A percentile compares a stretch with the other conserved stretches of the same genome.
These are phyloP conservation scores for Allantophomopsis lycopodina DNA, from an alignment of 2,329 filamentous ascomycete genomes.

Conservation along the genomic window DNA sequence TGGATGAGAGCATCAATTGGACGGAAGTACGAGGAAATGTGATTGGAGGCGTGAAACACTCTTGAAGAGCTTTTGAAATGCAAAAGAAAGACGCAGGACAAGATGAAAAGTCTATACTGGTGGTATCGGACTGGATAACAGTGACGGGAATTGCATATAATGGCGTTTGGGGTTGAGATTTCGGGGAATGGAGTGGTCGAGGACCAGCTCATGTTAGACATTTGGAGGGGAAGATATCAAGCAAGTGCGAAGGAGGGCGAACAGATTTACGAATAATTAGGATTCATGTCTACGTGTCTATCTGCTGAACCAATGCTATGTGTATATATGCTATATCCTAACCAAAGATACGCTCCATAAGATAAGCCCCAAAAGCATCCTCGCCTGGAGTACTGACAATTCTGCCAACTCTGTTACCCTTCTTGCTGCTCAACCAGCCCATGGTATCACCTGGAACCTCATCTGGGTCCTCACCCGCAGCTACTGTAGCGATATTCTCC, in stretches of 20 bases:
- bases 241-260: not conserved
- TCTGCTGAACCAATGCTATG: not conserved
- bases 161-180: not conserved
- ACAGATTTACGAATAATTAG: conserved; percentile 3
- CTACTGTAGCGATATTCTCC: conserved; percentile 24
- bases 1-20: conserved; percentile 91
- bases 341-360: conserved; percentile 53
- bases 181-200: too few species aligned
- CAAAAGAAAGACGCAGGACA: not conserved
- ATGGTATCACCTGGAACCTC: conserved; percentile 57
- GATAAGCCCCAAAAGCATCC: conserved; percentile 47
- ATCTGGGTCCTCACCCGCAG: conserved; percentile 27
- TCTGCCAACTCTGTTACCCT: conserved; percentile 70
- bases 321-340: conserved; percentile 1
- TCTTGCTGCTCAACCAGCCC: conserved; percentile 60
- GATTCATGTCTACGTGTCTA: not conserved
- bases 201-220: too few species aligned
- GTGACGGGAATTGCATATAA: not conserved
- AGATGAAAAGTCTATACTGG: conserved; percentile 3
- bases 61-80: conserved; percentile 16
- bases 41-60: conserved; percentile 75
- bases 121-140: conserved; percentile 3
- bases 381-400: conserved; percentile 58
- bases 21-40: conserved; percentile 72
- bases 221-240: too few species aligned